Evolutionary conservation across 2,329 filamentous ascomycete genomes (phyloP).

Genomic region (Fusarium tricinctum): DNA sequence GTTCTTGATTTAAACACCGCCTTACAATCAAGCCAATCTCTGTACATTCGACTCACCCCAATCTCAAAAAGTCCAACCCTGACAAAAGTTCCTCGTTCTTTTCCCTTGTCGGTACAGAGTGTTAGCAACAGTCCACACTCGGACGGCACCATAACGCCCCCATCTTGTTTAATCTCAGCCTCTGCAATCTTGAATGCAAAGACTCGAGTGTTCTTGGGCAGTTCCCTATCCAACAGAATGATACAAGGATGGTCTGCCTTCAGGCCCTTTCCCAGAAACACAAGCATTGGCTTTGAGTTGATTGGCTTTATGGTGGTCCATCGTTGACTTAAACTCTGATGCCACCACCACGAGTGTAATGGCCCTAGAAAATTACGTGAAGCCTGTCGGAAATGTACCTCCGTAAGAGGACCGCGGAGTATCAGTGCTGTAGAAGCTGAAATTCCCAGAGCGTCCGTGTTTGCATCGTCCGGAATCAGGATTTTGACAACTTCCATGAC

Average conservation of each 20-base stretch:
- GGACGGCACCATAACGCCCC: not conserved
- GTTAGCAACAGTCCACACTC: not conserved
- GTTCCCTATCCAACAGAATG: not conserved
- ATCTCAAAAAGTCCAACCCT: slow-evolving; percentile 13
- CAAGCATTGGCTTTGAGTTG: not conserved
- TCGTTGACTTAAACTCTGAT: not conserved
- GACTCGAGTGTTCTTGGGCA: not conserved
- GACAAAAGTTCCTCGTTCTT: not conserved
- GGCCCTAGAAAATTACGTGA: not conserved
- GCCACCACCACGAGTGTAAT: slow-evolving; percentile 5
- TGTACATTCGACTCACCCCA: not conserved
- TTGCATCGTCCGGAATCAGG: accelerated
- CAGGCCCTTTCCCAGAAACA: not conserved
- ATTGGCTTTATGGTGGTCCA: not conserved
- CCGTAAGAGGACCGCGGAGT: not conserved
- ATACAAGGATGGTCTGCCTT: not conserved
- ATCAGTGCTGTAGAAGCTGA: not conserved
- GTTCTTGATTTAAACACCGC: not conserved
- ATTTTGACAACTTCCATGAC: not conserved
- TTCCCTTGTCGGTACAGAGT: not conserved
- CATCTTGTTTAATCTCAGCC: not conserved
- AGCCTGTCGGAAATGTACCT: not conserved
- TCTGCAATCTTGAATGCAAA: slow-evolving; percentile 12
- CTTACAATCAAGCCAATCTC: not conserved
- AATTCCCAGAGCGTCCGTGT: not conserved